Conservation (phyloP, 108 stramenopile genomes). For the Aurantiochytrium sp. region DNA sequence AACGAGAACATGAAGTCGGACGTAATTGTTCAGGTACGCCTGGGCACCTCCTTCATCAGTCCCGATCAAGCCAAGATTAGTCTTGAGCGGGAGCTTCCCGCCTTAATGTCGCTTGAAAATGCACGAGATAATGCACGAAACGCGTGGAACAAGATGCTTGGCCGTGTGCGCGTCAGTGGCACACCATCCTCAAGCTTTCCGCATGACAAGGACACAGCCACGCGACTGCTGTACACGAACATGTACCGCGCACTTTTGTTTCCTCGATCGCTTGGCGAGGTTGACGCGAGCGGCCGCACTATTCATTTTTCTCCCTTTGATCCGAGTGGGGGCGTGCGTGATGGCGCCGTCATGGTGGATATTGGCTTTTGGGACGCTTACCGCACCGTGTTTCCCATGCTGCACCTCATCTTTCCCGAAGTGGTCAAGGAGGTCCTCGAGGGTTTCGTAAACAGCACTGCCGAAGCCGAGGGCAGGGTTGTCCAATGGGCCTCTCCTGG, state of each 20-base stretch:
- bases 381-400: conserved; percentile 32
- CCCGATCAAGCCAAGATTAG: neutral
- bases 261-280: conserved; percentile 26
- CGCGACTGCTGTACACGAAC: conserved; percentile 20
- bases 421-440: neutral
- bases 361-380: conserved; percentile 40
- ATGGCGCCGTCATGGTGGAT: conserved; percentile 24
- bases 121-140: neutral
- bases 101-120: neutral
- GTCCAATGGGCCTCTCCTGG: conserved; percentile 35
- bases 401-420: conserved; percentile 23
- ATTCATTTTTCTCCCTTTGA: conserved; percentile 25
- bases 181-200: neutral
- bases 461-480: conserved; percentile 20
- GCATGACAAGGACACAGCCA: neutral
- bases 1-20: neutral
- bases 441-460: conserved; percentile 26
- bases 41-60: conserved; percentile 26
- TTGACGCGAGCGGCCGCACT: neutral
- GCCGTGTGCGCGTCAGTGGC: neutral
- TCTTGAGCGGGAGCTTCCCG: neutral
- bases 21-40: neutral
- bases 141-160: conserved; percentile 20
- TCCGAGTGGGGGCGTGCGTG: neutral
- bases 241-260: conserved; percentile 30